Evolutionary conservation across 805 yeast species (phyloP).

Genomic region (Babjeviella inositovora): DNA sequence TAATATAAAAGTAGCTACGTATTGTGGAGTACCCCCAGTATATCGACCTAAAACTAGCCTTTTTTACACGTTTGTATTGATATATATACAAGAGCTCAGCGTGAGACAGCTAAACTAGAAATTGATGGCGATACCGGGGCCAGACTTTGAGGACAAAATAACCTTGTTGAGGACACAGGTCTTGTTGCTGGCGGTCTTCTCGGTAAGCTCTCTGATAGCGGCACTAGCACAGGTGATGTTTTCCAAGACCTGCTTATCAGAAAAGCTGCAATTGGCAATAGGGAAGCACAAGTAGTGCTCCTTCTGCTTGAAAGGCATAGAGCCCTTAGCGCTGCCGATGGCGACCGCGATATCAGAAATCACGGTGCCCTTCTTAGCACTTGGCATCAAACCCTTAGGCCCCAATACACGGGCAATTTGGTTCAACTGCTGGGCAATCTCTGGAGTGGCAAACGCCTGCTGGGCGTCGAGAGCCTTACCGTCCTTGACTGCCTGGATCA

Average conservation of each 20-base stretch:
- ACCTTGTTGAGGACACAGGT: constrained; percentile 61
- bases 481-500: constrained; percentile 42
- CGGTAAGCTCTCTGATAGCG: constrained; percentile 37
- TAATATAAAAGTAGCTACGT: too few species aligned
- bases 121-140: constrained; percentile 66
- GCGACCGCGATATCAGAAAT: constrained; percentile 41
- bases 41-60: too few species aligned
- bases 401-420: constrained; percentile 72
- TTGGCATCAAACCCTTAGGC: constrained; percentile 82
- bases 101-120: constrained; percentile 8
- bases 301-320: constrained; percentile 67
- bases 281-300: constrained; percentile 45
- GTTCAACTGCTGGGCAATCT: constrained; percentile 44
- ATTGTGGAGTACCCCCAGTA: too few species aligned
- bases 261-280: constrained; percentile 63
- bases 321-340: constrained; percentile 42
- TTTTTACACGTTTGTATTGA: background rate
- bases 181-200: constrained; percentile 45
- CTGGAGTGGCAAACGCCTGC: constrained; percentile 77
- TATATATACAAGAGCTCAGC: constrained; percentile 1
- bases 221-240: constrained; percentile 55
- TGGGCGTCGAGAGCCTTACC: constrained; percentile 46
- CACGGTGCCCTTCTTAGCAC: constrained; percentile 75
- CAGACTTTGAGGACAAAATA: constrained; percentile 50
- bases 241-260: constrained; percentile 58